phyloP scores from a whole-genome alignment of 1,139 yeast genomes.

The Zygoascus sp. region DNA sequence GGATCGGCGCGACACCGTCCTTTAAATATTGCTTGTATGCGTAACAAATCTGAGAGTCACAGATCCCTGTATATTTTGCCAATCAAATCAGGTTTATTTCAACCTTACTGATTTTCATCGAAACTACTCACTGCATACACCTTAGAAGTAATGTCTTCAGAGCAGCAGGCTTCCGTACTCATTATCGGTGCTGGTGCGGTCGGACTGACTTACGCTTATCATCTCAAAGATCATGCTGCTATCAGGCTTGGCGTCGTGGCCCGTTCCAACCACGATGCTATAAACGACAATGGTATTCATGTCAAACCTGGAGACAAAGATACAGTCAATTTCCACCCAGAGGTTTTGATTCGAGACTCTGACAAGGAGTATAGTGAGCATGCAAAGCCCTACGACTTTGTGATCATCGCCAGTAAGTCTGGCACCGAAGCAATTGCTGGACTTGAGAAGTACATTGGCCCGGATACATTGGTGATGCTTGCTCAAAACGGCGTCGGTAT shows the following conservation, averaged over 20 bases:
- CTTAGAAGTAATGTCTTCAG: background rate
- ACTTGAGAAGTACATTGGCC: slow-evolving; percentile 19
- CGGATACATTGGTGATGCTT: slow-evolving; percentile 19
- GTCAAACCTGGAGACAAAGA: slow-evolving; percentile 9
- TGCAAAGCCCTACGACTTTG: slow-evolving; percentile 16
- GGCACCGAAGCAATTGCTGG: slow-evolving; percentile 18
- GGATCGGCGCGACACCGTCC: no score
- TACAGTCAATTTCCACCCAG: slow-evolving; percentile 14
- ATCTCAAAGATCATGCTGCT: slow-evolving; percentile 12
- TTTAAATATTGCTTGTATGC: no score
- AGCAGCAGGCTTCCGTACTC: background rate
- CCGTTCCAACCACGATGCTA: slow-evolving; percentile 21
- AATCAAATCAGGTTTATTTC: no score
- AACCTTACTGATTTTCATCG: background rate
- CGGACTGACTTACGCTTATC: slow-evolving; percentile 20
- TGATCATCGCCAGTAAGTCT: slow-evolving; percentile 22
- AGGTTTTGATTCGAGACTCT: slow-evolving; percentile 10
- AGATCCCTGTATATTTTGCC: no score
- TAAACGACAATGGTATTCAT: slow-evolving; percentile 16
- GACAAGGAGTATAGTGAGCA: slow-evolving; percentile 16
- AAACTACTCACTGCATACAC: background rate
- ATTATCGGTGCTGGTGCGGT: slow-evolving; percentile 27
- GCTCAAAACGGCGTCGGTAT: slow-evolving; percentile 28
- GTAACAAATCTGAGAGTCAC: no score
- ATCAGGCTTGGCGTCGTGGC: slow-evolving; percentile 20